phyloP scores from a whole-genome alignment of 306 rosid species.

The Sicyos edulis region DNA sequence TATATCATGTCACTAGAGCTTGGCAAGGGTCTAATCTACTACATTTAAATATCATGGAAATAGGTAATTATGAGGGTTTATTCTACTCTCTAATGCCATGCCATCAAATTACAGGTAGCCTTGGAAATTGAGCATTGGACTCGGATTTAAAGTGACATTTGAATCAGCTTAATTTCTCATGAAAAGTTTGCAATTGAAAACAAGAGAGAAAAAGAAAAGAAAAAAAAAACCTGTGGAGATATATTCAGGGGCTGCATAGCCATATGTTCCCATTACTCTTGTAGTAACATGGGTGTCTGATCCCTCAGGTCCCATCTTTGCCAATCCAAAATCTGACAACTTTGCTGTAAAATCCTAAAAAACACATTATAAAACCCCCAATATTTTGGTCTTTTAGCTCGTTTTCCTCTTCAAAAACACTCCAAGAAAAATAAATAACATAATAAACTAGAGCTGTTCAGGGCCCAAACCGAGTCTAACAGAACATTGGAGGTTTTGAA shows the following conservation, averaged over 20 bases:
- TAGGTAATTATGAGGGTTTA: too few species aligned
- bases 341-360: conserved; percentile 81
- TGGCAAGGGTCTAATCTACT: too few species aligned
- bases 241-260: conserved; percentile 96
- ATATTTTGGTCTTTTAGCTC: neutral
- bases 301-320: conserved; percentile 96
- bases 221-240: conserved; percentile 54
- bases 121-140: too few species aligned
- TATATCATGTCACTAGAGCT: too few species aligned
- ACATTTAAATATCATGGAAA: too few species aligned
- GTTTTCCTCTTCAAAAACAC: neutral
- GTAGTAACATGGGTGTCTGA: conserved; percentile 88
- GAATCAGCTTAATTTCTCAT: neutral
- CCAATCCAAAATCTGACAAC: conserved; percentile 93
- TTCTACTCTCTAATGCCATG: too few species aligned
- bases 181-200: neutral
- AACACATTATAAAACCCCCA: neutral
- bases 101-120: too few species aligned
- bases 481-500: conserved; percentile 90
- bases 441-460: neutral
- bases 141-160: neutral
- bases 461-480: conserved; percentile 63
- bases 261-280: conserved; percentile 94
- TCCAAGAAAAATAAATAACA: neutral
- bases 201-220: neutral